phyloP scores from a whole-genome alignment of 2,329 filamentous ascomycete genomes.

The Trichoderma simmonsii region DNA sequence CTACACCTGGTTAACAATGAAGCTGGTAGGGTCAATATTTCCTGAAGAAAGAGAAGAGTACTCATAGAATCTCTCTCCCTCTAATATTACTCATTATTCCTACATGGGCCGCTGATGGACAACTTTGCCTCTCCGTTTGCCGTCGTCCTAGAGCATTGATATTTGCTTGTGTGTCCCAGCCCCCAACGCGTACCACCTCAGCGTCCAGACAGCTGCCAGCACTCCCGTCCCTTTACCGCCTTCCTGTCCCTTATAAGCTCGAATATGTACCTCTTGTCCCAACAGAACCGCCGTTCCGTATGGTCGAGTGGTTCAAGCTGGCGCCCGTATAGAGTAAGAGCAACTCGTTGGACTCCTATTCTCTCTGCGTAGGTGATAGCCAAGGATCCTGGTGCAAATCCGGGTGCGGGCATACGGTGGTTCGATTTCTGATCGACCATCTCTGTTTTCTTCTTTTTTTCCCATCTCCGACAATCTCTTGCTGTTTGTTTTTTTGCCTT shows the following conservation, averaged over 20 bases:
- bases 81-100: neutral
- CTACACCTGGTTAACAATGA: neutral
- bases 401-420: constrained; percentile 30
- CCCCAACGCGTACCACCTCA: neutral
- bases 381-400: constrained; percentile 39
- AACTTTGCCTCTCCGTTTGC: neutral
- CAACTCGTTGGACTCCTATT: constrained; percentile 32
- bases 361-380: constrained; percentile 29
- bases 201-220: neutral
- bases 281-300: neutral
- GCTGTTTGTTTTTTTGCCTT: neutral
- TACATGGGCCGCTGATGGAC: neutral
- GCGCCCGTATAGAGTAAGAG: constrained; percentile 11
- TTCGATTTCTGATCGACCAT: constrained; percentile 2
- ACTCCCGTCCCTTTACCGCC: neutral
- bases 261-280: neutral
- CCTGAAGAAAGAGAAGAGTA: neutral
- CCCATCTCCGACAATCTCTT: neutral
- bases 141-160: neutral
- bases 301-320: constrained; percentile 4
- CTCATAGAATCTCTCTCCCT: neutral
- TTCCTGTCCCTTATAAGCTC: neutral
- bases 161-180: neutral
- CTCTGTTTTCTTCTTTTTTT: neutral
- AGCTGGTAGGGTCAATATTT: neutral